These are phyloP conservation scores for Hanseniaspora gamundiae DNA, from an alignment of 1,139 yeast genomes.

Conservation along the genomic window DNA sequence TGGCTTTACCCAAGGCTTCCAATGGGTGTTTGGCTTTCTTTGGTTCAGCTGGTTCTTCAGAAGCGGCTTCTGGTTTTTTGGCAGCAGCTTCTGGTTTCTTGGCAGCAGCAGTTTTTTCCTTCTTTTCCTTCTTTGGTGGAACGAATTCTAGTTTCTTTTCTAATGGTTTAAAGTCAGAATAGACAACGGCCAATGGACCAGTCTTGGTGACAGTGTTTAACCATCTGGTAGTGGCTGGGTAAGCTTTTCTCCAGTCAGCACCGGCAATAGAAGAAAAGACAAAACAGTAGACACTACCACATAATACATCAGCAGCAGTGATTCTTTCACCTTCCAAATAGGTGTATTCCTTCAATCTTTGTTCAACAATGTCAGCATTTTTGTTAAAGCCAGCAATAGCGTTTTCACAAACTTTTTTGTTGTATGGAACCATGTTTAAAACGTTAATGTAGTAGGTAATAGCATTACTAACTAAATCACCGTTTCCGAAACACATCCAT, in stretches of 20 bases:
- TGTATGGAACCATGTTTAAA: constrained; percentile 41
- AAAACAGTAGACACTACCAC: constrained; percentile 42
- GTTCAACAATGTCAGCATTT: constrained; percentile 35
- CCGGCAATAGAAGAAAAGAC: constrained; percentile 52
- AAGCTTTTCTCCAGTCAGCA: constrained; percentile 50
- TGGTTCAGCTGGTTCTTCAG: constrained; percentile 27
- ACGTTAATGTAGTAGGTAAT: constrained; percentile 25
- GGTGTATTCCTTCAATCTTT: constrained; percentile 56
- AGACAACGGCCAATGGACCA: constrained; percentile 37
- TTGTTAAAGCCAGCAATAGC: constrained; percentile 29
- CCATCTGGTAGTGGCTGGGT: constrained; percentile 72
- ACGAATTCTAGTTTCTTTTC: constrained; percentile 45
- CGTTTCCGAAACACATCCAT: constrained; percentile 64
- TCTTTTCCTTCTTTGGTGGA: constrained; percentile 79
- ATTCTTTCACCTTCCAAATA: constrained; percentile 80
- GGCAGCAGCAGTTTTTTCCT: constrained; percentile 26
- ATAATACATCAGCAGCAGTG: constrained; percentile 64
- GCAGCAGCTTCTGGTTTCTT: constrained; percentile 24
- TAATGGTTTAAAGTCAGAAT: constrained; percentile 37
- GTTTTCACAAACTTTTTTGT: constrained; percentile 61
- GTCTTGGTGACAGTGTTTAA: constrained; percentile 54
- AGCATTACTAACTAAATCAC: constrained; percentile 41
- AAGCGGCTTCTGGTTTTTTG: constrained; percentile 17
- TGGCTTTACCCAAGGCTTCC: constrained; percentile 63
- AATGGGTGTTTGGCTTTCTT: constrained; percentile 87